Conservation (phyloP, 1,284 basidiomycete genomes). For the Apiotrichum sp. region DNA sequence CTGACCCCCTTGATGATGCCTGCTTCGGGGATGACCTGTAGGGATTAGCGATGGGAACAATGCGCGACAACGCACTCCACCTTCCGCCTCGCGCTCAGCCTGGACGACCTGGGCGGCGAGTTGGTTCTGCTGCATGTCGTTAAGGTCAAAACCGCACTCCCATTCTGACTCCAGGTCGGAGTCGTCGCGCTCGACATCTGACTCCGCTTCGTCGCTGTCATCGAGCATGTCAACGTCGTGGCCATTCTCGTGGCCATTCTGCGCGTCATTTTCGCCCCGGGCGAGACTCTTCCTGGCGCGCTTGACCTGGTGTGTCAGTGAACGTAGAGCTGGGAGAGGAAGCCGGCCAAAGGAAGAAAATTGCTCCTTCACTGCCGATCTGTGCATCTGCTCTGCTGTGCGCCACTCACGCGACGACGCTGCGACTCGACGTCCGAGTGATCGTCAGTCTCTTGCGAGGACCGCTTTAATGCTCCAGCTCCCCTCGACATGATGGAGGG, state of each 20-base stretch:
- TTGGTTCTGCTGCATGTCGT: conserved; percentile 15
- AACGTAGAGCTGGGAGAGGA: too few relatives aligned
- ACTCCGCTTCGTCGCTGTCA: background rate
- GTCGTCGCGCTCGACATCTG: conserved; percentile 3
- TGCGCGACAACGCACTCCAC: background rate
- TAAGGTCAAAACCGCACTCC: conserved; percentile 3
- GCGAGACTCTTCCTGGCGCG: too few relatives aligned
- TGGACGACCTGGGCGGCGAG: background rate
- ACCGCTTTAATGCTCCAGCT: too few relatives aligned
- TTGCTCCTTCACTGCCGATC: too few relatives aligned
- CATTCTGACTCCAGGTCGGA: conserved; percentile 10
- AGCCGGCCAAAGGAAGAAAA: too few relatives aligned
- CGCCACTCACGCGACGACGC: too few relatives aligned
- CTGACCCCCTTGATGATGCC: conserved; percentile 83
- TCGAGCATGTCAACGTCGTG: background rate
- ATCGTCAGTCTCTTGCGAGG: too few relatives aligned
- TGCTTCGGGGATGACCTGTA: conserved; percentile 66
- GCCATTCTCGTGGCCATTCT: background rate
- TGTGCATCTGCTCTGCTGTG: too few relatives aligned
- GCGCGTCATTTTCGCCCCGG: too few relatives aligned
- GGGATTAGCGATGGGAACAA: background rate
- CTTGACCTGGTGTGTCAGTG: too few relatives aligned
- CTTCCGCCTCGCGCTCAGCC: background rate
- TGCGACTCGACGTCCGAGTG: too few relatives aligned
- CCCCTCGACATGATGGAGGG: too few relatives aligned